Conservation (phyloP, 192 early-diverging fungal species). For the Oehlia diaphana region DNA sequence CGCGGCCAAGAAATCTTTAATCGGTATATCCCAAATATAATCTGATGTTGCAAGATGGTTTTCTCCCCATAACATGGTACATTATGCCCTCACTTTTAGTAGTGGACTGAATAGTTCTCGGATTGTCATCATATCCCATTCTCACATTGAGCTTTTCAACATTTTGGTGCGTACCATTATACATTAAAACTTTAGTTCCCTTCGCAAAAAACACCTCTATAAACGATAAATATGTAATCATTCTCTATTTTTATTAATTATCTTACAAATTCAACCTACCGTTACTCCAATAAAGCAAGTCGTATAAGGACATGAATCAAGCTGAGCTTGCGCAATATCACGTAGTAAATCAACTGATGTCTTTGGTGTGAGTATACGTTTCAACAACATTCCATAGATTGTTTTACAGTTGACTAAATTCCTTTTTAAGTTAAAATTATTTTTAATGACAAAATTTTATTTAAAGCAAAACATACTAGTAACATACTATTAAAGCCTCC, state of each 20-base stretch:
- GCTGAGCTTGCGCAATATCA: constrained; percentile 75
- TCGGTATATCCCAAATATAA: not conserved
- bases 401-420: too few relatives aligned
- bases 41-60: not conserved
- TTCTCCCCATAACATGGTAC: constrained; percentile 36
- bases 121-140: constrained; percentile 52
- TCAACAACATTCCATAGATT: constrained; percentile 19
- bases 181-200: not conserved
- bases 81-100: constrained; percentile 44
- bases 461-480: too few relatives aligned
- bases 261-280: constrained; percentile 40
- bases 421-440: too few relatives aligned
- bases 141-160: constrained; percentile 43
- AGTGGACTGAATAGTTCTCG: constrained; percentile 44
- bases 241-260: not conserved
- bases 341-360: constrained; percentile 89
- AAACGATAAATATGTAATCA: not conserved
- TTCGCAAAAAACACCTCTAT: constrained; percentile 7
- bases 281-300: constrained; percentile 81
- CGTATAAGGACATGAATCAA: constrained; percentile 74
- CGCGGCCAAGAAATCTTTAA: not conserved
- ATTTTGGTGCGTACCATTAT: not conserved
- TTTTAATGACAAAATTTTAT: too few relatives aligned
- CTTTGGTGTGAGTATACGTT: constrained; percentile 83
- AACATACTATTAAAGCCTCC: constrained; percentile 41